A percentile compares a stretch with the other conserved stretches of the same genome.
Conservation (phyloP, 1,139 yeast species). For the Petasospora rhodanensis region DNA sequence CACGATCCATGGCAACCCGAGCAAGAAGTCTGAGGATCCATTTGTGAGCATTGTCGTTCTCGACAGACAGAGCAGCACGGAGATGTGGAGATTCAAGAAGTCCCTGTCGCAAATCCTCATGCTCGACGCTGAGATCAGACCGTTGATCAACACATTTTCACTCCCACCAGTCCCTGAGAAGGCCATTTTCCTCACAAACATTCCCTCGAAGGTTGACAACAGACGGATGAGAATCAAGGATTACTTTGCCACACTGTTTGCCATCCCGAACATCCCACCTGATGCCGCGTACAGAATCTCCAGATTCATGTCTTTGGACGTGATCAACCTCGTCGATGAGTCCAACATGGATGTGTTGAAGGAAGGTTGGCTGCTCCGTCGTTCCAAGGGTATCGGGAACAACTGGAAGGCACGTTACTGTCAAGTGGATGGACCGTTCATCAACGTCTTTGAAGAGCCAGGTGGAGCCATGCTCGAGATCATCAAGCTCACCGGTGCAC, state of each 20-base stretch:
- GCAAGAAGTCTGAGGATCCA: constrained; percentile 48
- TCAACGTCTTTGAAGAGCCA: constrained; percentile 59
- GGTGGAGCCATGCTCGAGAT: constrained; percentile 53
- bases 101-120: constrained; percentile 48
- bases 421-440: constrained; percentile 58
- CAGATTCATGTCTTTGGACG: constrained; percentile 63
- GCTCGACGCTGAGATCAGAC: constrained; percentile 53
- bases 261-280: constrained; percentile 59
- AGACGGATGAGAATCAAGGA: constrained; percentile 53
- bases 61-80: constrained; percentile 56
- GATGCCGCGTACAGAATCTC: constrained; percentile 52
- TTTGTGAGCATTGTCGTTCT: constrained; percentile 55
- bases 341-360: constrained; percentile 52
- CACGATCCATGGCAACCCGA: constrained; percentile 43
- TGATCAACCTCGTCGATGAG: constrained; percentile 60
- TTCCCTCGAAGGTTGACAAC: constrained; percentile 63
- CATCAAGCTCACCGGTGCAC: constrained; percentile 53
- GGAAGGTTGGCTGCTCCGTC: constrained; percentile 66
- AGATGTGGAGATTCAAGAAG: constrained; percentile 71
- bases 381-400: constrained; percentile 52
- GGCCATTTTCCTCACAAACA: constrained; percentile 47
- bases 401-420: constrained; percentile 75
- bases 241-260: constrained; percentile 56
- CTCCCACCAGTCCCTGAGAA: constrained; percentile 66
- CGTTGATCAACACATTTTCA: constrained; percentile 49